phyloP scores from a whole-genome alignment of 345 rosid species.

The Diplotaxis tenuifolia region DNA sequence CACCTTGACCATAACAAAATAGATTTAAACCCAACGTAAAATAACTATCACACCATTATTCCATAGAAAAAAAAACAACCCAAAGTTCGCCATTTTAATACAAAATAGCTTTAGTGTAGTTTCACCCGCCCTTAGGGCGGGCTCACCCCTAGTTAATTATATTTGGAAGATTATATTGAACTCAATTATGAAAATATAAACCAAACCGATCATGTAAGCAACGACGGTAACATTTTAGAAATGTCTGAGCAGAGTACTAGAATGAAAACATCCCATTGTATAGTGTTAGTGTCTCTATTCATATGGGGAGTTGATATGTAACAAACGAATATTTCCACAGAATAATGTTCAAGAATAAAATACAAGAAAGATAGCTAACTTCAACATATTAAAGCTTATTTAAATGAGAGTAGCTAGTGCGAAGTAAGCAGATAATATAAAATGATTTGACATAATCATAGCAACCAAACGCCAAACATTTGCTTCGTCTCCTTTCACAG shows the following conservation, averaged over 20 bases:
- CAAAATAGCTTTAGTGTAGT: too few species aligned
- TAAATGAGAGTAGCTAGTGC: conserved; percentile 33
- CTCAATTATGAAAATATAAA: too few species aligned
- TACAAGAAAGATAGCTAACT: conserved; percentile 12
- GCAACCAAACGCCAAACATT: conserved; percentile 34
- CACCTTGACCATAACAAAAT: too few species aligned
- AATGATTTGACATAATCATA: conserved; percentile 36
- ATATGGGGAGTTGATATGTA: neutral
- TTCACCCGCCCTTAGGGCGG: too few species aligned
- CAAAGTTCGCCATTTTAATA: too few species aligned
- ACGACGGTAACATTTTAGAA: neutral
- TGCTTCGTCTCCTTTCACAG: conserved; percentile 28
- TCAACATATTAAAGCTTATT: conserved; percentile 31
- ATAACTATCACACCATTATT: too few species aligned
- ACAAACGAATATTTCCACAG: neutral
- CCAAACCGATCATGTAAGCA: neutral
- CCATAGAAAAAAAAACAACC: too few species aligned
- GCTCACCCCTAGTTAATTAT: too few species aligned
- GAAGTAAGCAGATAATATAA: conserved; percentile 10
- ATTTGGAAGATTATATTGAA: too few species aligned
- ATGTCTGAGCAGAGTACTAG: neutral
- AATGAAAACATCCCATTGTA: neutral
- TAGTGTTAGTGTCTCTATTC: neutral
- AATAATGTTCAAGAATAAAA: neutral
- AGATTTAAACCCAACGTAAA: too few species aligned